Evolutionary conservation across 352 stramenopile genomes (phyloP).

Genomic region (Globisporangium spinosum): DNA sequence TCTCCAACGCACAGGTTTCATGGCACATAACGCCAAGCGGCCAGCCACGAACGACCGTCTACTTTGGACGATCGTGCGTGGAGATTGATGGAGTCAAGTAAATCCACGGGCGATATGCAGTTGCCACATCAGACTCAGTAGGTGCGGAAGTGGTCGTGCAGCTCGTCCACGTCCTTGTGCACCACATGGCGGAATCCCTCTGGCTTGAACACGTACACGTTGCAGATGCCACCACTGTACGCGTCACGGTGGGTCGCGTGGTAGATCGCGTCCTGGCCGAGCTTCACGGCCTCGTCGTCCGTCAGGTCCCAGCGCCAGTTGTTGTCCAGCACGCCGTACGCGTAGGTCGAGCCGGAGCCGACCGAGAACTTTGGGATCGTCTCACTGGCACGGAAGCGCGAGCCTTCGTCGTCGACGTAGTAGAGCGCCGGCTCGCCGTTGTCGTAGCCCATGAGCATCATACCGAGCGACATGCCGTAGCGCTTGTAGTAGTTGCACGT

Average conservation of each 20-base stretch:
- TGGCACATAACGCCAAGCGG: neutral
- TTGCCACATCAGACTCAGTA: conserved; percentile 31
- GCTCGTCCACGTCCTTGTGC: conserved; percentile 97
- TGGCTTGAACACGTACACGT: conserved; percentile 97
- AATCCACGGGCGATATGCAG: neutral
- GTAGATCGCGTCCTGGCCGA: conserved; percentile 99
- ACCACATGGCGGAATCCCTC: conserved; percentile 97
- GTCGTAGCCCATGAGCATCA: conserved; percentile 99
- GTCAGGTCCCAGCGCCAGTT: conserved; percentile 95
- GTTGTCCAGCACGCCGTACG: conserved; percentile 98
- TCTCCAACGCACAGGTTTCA: neutral
- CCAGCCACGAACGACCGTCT: neutral
- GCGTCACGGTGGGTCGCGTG: conserved; percentile 99
- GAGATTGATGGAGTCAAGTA: neutral
- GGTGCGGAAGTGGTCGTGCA: conserved; percentile 90
- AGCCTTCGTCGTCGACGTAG: conserved; percentile 99
- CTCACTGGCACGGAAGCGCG: conserved; percentile 94
- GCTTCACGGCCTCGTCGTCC: conserved; percentile 98
- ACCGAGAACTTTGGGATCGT: conserved; percentile 97
- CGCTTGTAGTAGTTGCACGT: conserved; percentile 96
- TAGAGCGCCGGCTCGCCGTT: conserved; percentile 97
- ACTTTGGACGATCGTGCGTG: neutral
- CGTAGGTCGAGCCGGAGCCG: conserved; percentile 98
- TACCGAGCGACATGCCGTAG: conserved; percentile 95
- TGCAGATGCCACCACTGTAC: conserved; percentile 96